Conservation (phyloP, 768 basidiomycete species). For the Leccinellum albellum region DNA sequence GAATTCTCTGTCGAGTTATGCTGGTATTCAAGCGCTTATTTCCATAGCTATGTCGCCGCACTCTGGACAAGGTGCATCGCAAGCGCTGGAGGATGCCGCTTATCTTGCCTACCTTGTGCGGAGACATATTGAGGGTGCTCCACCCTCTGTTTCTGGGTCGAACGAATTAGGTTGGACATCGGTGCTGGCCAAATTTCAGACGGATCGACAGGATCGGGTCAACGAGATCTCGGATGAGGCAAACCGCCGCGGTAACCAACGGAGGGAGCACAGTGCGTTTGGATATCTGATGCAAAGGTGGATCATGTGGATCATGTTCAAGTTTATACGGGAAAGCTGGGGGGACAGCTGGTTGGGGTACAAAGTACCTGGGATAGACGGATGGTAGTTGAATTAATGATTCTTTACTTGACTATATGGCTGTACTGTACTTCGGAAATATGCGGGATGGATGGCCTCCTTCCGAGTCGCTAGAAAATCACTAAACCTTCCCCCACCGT, state of each 20-base stretch:
- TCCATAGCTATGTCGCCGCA: constrained; percentile 30
- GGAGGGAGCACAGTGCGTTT: constrained; percentile 19
- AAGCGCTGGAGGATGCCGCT: constrained; percentile 28
- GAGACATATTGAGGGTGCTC: constrained; percentile 3
- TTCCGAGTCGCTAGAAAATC: constrained; percentile 78
- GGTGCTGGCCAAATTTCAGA: constrained; percentile 22
- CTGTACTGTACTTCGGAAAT: constrained; percentile 41
- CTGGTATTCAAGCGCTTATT: background rate
- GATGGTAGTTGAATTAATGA: constrained; percentile 18
- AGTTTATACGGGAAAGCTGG: constrained; percentile 26
- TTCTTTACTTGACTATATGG: constrained; percentile 12
- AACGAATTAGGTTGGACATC: constrained; percentile 12
- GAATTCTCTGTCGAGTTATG: background rate
- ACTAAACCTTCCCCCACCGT: constrained; percentile 80
- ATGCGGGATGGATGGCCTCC: constrained; percentile 51
- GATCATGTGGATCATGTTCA: constrained; percentile 22
- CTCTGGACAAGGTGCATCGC: constrained; percentile 31
- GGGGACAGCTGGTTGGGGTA: constrained; percentile 29
- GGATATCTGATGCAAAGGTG: constrained; percentile 22
- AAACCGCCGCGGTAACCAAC: constrained; percentile 22
- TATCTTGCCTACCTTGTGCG: constrained; percentile 30
- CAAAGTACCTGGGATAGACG: constrained; percentile 26
- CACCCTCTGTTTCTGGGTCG: background rate
- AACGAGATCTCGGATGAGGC: constrained; percentile 27
- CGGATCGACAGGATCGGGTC: constrained; percentile 22